A percentile compares a stretch with the other conserved stretches of the same genome.
These are phyloP conservation scores for Insectozyma bohioensis DNA, from an alignment of 1,139 yeast species.

Conservation along the genomic window DNA sequence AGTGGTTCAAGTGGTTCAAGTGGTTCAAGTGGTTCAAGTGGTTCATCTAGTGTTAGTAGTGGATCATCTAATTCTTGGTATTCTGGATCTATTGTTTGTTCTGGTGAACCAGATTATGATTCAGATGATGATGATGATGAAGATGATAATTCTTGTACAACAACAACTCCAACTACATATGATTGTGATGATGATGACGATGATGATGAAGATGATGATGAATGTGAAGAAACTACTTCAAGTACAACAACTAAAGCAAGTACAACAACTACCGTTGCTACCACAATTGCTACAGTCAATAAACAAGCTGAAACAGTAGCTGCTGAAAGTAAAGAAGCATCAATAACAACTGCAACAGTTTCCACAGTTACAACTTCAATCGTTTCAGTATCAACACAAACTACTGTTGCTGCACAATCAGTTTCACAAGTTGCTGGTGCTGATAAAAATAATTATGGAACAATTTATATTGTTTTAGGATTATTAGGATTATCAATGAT, in stretches of 20 bases:
- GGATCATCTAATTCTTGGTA: constrained; percentile 8
- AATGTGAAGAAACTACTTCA: constrained; percentile 8
- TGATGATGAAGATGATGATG: constrained; percentile 16
- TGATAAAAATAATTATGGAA: constrained; percentile 1
- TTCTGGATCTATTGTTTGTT: constrained; percentile 13
- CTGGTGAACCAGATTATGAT: constrained; percentile 15
- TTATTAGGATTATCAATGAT: constrained; percentile 13
- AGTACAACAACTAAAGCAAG: not conserved
- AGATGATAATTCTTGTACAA: not conserved
- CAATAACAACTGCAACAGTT: constrained; percentile 11
- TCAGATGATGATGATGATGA: constrained; percentile 12
- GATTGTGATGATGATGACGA: constrained; percentile 15
- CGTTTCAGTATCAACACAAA: not conserved
- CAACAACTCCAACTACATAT: constrained; percentile 8
- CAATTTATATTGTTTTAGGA: constrained; percentile 9
- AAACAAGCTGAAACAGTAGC: constrained; percentile 6
- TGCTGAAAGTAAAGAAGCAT: constrained; percentile 12
- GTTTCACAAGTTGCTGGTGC: constrained; percentile 3
- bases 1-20: constrained; percentile 6
- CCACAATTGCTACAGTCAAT: constrained; percentile 2
- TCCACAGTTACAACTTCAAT: constrained; percentile 5
- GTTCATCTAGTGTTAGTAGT: constrained; percentile 11
- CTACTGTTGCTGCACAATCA: constrained; percentile 3
- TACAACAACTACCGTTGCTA: constrained; percentile 1
- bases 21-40: constrained; percentile 4